Evolutionary conservation across 306 rosid species (phyloP), one percentile per base, ranked within the genome.

Genomic region (Abrus pulchellus): DNA sequence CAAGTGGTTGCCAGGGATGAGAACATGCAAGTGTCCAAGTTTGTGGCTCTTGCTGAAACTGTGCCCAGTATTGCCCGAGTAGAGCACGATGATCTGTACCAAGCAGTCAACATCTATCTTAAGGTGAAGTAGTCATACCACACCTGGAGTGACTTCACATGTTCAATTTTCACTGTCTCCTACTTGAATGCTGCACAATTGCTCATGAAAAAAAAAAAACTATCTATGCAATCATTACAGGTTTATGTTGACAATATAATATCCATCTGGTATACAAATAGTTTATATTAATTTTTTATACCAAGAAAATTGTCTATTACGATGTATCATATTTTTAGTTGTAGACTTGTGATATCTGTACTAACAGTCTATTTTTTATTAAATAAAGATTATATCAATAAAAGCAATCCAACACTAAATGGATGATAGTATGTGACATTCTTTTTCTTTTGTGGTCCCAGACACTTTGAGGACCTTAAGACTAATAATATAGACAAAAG

Each of bases 61-160:
- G 85, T 95, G 78, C 97, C 99, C 0, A 92, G 87, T 72, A 85
- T 95, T 68, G 94, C 95, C 40, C 88, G 98, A 61, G 80, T 63
- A 33, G 87, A 87, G 2, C 97, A 95, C 28, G 91, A 93, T 80
- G 91, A 82, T 71, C 87, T 95, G 29, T 95, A 95, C 93, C 83
- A 89, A 78, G 98, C 99, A 61, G 87, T 93, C 64, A 92, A 93
- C 92, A 87, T 87, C 84, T 95, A 87, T 82, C 97, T 95, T 5
- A 95, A 95, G 99, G 99, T 91, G 78, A 83, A 78, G 48, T 65
- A 27, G 3, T 30, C 45, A 81, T 65, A 48, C 9, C 56, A 55
- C 41, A 47, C 71, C 72, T 50, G 13, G 38, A 50, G 1, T 61
- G 33, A 28, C 61, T 33, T 33, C 7, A 72, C 74, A n/a, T 33